These are phyloP conservation scores for Trichoderma cornu-damae DNA, from an alignment of 2,329 filamentous ascomycete genomes.

Conservation along the genomic window DNA sequence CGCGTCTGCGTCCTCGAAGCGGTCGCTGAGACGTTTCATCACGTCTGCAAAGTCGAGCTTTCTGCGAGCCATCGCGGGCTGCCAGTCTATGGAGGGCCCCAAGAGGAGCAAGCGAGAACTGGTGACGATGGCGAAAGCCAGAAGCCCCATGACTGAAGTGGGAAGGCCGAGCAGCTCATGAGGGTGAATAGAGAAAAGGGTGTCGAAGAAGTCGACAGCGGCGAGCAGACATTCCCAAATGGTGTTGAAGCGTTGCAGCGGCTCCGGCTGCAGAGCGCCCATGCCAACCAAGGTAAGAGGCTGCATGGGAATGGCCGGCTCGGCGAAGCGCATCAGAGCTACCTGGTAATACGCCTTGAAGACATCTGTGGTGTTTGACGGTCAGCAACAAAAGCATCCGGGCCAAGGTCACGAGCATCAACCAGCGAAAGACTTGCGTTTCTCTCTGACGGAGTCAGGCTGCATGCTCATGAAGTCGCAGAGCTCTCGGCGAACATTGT, in stretches of 20 bases:
- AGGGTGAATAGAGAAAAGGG: conserved; percentile 26
- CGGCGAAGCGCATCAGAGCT: conserved; percentile 35
- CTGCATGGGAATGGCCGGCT: conserved; percentile 33
- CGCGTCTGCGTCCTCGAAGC: conserved; percentile 31
- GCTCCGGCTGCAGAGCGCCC: conserved; percentile 16
- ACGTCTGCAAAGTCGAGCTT: conserved; percentile 32
- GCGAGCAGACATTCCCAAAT: conserved; percentile 37
- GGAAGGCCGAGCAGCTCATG: conserved; percentile 29
- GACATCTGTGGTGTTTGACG: conserved; percentile 24
- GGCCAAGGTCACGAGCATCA: rapidly evolving
- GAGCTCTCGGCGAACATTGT: conserved; percentile 31
- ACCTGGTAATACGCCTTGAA: conserved; percentile 34
- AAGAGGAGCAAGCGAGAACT: conserved; percentile 34
- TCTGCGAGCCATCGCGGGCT: conserved; percentile 30
- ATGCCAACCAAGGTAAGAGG: conserved; percentile 19
- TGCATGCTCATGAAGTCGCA: conserved; percentile 26
- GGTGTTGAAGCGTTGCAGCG: conserved; percentile 31
- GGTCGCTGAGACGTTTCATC: conserved; percentile 27
- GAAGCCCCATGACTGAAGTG: conserved; percentile 27
- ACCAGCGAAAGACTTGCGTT: conserved; percentile 23
- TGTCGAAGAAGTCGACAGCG: conserved; percentile 26
- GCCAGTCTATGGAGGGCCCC: conserved; percentile 35
- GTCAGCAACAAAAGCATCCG: neutral
- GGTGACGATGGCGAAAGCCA: conserved; percentile 35
- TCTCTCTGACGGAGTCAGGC: conserved; percentile 22